phyloP scores from a whole-genome alignment of 257 asterid genomes.

The Coffea canephora region DNA sequence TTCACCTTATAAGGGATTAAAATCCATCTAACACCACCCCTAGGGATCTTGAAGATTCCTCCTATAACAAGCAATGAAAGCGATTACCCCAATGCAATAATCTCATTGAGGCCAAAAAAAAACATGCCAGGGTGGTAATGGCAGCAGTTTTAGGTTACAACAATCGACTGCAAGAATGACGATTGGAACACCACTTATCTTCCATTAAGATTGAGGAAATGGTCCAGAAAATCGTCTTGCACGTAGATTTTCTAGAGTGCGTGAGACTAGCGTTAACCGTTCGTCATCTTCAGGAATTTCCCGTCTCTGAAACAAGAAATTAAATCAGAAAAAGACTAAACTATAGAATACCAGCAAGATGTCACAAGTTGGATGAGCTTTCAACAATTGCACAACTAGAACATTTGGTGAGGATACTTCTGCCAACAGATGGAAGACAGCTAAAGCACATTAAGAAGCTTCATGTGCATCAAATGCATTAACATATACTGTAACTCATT shows the following conservation, averaged over 20 bases:
- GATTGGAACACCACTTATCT: neutral
- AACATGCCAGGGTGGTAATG: no score
- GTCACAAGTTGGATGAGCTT: neutral
- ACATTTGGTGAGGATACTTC: neutral
- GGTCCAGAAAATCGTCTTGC: constrained; percentile 29
- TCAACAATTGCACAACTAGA: neutral
- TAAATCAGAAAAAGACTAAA: neutral
- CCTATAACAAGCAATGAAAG: neutral
- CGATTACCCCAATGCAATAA: neutral
- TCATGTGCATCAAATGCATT: neutral
- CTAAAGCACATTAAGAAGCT: neutral
- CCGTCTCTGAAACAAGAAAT: constrained; percentile 46
- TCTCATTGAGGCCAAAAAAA: neutral
- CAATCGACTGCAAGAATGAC: neutral
- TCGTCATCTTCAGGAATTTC: constrained; percentile 91
- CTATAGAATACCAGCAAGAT: neutral
- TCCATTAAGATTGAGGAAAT: neutral
- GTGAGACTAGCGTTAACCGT: constrained; percentile 50
- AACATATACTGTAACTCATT: no score
- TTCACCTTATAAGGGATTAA: neutral
- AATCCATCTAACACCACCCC: neutral
- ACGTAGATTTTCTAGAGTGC: constrained; percentile 38
- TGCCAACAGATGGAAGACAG: neutral
- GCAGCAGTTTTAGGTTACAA: neutral
- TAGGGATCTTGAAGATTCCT: neutral